Evolutionary conservation across 495 filamentous ascomycete genomes (phyloP), one percentile per base, ranked within the genome.

Genomic region (Parachaetomium inaequale): DNA sequence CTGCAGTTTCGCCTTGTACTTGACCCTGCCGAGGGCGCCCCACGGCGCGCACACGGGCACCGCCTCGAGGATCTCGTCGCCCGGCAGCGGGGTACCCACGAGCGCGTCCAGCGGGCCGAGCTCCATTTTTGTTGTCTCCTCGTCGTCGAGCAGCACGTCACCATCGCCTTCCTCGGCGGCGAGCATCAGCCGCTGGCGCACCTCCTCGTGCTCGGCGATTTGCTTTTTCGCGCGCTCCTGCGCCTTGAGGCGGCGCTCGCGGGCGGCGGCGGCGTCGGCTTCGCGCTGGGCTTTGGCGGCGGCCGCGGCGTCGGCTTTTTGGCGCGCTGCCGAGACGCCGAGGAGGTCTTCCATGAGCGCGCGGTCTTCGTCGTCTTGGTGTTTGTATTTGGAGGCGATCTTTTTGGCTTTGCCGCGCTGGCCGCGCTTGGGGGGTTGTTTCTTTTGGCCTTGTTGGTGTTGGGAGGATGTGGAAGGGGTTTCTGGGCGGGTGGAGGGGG

Each of bases 351-450:
- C 86, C 58, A 92, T 92, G 1, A 93, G 80, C 36, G 82, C 84
- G 43, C 92, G 89, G 64, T 98, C 94, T 69, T 94, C 92, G 19
- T 95, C 92, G 68, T 96, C 92, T 81, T 98, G 94, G 67, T 95
- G 81, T 34, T 91, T 92, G 73, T 98, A 98, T 75, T 97, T 98
- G 50, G 82, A 75, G 28, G 91, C 91, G 0, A 89, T 84, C 69
- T 95, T 96, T 78, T 94, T 96, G 49, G 85, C 84, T 70, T 96
- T 98, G 47, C 79, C 82, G 59, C 84, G 86, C 74, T 96, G 93
- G 40, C 92, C 94, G 28, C 93, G 90, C 42, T 88, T 85, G 34
- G 74, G 66, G 53, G 76, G 71, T 1, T 55, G 67, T 72, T 83
- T 77, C 45, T 72, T 71, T 63, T 61, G 50, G 59, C 6, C 31